Evolutionary conservation across 2,329 filamentous ascomycete species (phyloP), one percentile per base, ranked within the genome.

Genomic region (Aspergillus sp.): DNA sequence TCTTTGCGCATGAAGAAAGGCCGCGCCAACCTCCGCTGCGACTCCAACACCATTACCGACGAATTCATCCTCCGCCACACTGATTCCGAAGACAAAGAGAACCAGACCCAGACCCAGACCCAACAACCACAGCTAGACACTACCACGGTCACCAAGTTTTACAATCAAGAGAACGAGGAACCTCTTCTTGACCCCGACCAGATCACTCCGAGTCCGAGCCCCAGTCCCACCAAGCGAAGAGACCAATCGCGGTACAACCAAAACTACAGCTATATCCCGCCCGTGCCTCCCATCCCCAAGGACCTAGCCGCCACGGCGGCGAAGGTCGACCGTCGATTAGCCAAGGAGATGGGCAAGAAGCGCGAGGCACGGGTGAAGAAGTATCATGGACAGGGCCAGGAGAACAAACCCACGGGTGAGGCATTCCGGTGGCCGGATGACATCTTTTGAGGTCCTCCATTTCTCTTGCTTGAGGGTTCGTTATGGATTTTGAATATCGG

Each of bases 341-440:
- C 62, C 2, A 68, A 58, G 49, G 67, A 69, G 31, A 64, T 66
- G 14, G 65, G 56, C n/a, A 70, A 65, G 57, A 67, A 57, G 49
- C 56, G 57, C 24, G 61, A 51, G 53, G 54, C 49, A 26, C 49
- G 55, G 4, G 54, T 42, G 24, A 55, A 45, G 18, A 50, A 49
- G 26, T 39, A 12, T 51, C 63, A 52, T 52, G 49, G 42, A 31
- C 63, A 62, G 14, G 52, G 52, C 14, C 11, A 62, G 24, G 22
- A 24, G 61, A 46, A 62, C 14, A 12, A n/a, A 7, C 6, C 36
- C 45, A 24, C 50, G 26, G 61, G 59, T 16, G 65, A 73, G 46
- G 64, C 68, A n/a, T 80, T 78, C 56, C 69, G 73, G 22, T 81
- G 78, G 78, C 77, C 77, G 5, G 76, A 77, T 9, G 77, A 78